Conservation (phyloP, 805 yeast species). For the Lachancea thermotolerans region DNA sequence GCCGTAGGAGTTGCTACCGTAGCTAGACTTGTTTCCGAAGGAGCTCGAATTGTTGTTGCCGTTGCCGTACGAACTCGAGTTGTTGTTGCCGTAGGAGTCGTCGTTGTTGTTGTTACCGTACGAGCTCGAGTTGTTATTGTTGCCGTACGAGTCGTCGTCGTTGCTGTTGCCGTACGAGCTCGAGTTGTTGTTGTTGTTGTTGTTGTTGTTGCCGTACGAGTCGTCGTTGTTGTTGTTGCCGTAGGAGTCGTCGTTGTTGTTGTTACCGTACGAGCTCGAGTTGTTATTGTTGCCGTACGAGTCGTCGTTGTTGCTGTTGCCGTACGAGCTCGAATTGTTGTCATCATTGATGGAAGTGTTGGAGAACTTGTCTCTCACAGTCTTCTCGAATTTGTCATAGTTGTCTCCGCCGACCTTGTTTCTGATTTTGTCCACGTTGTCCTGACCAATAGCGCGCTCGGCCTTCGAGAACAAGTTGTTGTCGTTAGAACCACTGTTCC, state of each 20-base stretch:
- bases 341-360: conserved; percentile 22
- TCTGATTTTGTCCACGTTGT: conserved; percentile 24
- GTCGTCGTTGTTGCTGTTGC: conserved; percentile 18
- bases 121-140: conserved; percentile 19
- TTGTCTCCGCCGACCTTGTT: conserved; percentile 29
- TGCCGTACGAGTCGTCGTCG: conserved; percentile 20
- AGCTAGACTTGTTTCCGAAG: conserved; percentile 12
- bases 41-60: conserved; percentile 14
- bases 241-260: conserved; percentile 17
- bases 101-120: conserved; percentile 15
- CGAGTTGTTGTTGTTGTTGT: conserved; percentile 16
- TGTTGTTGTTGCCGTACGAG: conserved; percentile 23
- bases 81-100: conserved; percentile 15
- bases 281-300: conserved; percentile 10
- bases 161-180: conserved; percentile 15
- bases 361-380: conserved; percentile 25
- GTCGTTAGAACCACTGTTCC: conserved; percentile 8
- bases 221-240: conserved; percentile 17
- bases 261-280: conserved; percentile 6
- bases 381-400: conserved; percentile 25
- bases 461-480: conserved; percentile 25
- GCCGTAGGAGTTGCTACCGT: conserved; percentile 19
- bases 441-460: conserved; percentile 28
- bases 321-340: background rate
- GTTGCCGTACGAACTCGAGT: conserved; percentile 19